Percentiles rank a stretch among this genome's conserved stretches.
Conservation (phyloP, 495 filamentous ascomycete species). For the Neurospora sp. region DNA sequence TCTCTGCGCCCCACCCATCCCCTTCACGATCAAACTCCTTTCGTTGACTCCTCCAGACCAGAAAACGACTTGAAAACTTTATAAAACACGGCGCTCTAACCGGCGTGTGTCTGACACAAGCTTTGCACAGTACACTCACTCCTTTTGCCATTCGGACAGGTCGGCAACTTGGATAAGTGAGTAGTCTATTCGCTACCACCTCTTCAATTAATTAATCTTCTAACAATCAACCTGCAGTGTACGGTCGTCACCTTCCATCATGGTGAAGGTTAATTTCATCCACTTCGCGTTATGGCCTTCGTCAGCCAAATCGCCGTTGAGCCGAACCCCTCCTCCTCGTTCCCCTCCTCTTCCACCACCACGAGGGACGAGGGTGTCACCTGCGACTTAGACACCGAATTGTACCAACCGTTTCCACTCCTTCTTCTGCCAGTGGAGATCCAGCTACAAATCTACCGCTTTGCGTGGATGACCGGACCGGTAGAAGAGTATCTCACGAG, state of each 20-base stretch:
- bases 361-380: neutral
- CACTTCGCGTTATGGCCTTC: neutral
- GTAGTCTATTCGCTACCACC: neutral
- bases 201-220: neutral
- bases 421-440: neutral
- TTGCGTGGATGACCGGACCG: neutral
- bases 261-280: neutral
- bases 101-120: neutral
- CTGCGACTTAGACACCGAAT: neutral
- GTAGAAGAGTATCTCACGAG: neutral
- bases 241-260: neutral
- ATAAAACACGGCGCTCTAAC: neutral
- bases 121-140: neutral
- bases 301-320: neutral
- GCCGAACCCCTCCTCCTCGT: neutral
- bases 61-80: neutral
- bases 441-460: neutral
- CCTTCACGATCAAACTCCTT: neutral
- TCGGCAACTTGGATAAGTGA: neutral
- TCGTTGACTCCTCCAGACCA: neutral
- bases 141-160: neutral
- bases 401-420: neutral
- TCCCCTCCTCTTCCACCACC: neutral
- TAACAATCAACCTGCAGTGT: neutral
- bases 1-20: neutral